These are phyloP conservation scores for Leishmania turanica DNA, from an alignment of 208 protist genomes.

Conservation along the genomic window DNA sequence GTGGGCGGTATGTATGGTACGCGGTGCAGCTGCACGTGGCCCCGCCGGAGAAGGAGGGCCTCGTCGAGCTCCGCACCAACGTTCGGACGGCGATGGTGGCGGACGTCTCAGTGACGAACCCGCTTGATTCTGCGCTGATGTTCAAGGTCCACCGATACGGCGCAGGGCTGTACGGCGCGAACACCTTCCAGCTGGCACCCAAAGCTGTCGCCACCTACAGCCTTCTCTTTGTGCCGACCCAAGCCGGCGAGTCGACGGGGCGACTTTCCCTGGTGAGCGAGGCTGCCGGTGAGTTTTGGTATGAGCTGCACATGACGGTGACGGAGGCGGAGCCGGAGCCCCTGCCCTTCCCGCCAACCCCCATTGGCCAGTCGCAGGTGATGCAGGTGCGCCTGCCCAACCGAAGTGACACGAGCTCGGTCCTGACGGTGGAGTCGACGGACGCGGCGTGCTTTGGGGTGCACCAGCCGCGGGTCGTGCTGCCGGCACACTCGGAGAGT, in stretches of 20 bases:
- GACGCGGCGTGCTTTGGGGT: slow-evolving; percentile 74
- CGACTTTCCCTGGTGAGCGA: slow-evolving; percentile 89
- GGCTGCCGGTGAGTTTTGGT: slow-evolving; percentile 95
- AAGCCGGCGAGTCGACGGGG: slow-evolving; percentile 68
- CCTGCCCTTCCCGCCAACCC: slow-evolving; percentile 64
- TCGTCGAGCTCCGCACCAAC: slow-evolving; percentile 76
- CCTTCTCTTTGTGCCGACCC: slow-evolving; percentile 86
- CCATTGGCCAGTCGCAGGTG: slow-evolving; percentile 64
- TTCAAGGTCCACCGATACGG: slow-evolving; percentile 86
- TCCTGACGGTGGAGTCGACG: slow-evolving; percentile 60
- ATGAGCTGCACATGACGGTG: slow-evolving; percentile 84
- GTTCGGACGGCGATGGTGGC: slow-evolving; percentile 85
- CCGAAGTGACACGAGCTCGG: slow-evolving; percentile 49
- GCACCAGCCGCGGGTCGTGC: slow-evolving; percentile 34
- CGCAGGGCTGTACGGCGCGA: slow-evolving; percentile 78
- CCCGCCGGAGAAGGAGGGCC: slow-evolving; percentile 87
- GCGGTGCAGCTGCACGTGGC: slow-evolving; percentile 78
- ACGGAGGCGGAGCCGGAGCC: slow-evolving; percentile 70
- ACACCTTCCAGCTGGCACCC: slow-evolving; percentile 60
- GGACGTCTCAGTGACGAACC: slow-evolving; percentile 89
- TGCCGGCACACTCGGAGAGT: slow-evolving; percentile 58
- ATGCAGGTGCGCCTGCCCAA: slow-evolving; percentile 81
- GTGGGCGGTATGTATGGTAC: slow-evolving; percentile 93
- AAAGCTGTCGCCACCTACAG: slow-evolving; percentile 59
- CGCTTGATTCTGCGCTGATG: slow-evolving; percentile 57